Conservation (phyloP, 2,329 filamentous ascomycete genomes). For the Phaeosphaeriaceae sp. region DNA sequence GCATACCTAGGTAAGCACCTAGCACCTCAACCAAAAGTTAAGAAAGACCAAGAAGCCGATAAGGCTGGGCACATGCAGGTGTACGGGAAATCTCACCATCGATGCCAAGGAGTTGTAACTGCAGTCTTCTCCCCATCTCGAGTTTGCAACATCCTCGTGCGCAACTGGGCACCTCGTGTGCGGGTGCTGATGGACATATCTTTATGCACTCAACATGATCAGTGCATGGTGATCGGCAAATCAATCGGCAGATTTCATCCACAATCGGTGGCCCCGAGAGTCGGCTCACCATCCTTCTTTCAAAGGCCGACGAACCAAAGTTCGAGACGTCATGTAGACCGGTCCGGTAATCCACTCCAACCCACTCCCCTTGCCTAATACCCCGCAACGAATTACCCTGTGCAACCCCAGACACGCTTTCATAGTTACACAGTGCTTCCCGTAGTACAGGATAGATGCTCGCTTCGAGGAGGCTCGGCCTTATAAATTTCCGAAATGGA, state of each 20-base stretch:
- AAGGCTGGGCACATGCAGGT: too few relatives aligned
- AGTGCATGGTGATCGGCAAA: background rate
- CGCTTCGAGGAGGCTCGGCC: conserved; percentile 12
- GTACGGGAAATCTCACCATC: too few relatives aligned
- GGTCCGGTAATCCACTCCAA: background rate
- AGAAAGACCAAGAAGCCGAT: too few relatives aligned
- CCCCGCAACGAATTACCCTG: conserved; percentile 24
- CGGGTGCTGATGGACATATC: background rate
- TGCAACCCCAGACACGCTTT: conserved; percentile 19
- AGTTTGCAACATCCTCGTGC: too few relatives aligned
- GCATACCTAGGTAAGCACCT: too few relatives aligned
- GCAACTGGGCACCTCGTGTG: too few relatives aligned
- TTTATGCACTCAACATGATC: background rate
- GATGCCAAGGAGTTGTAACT: too few relatives aligned
- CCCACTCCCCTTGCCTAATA: conserved; percentile 16
- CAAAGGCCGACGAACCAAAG: conserved; percentile 1
- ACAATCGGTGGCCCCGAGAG: too few relatives aligned
- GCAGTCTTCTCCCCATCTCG: too few relatives aligned
- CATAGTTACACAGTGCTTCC: conserved; percentile 7
- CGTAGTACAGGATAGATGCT: conserved; percentile 11
- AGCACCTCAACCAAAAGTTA: too few relatives aligned
- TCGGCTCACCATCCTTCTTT: too few relatives aligned
- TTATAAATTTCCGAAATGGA: conserved; percentile 16
- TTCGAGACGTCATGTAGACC: conserved; percentile 6
- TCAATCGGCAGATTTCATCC: background rate